These are phyloP conservation scores for Lactifluus pinguis DNA, from an alignment of 768 basidiomycete genomes.

Conservation along the genomic window DNA sequence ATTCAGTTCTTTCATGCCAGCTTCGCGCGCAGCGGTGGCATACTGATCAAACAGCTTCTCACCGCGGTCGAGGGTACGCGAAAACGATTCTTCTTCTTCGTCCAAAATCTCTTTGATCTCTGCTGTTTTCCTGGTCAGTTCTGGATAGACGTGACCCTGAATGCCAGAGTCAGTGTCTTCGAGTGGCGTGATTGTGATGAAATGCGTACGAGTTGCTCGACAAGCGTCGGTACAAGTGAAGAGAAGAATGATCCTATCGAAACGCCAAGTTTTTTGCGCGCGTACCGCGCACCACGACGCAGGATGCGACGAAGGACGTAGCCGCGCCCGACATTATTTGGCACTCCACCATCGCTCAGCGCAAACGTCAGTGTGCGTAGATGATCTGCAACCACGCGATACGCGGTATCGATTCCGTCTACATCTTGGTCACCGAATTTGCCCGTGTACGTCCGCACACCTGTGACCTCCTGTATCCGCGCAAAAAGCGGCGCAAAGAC, in stretches of 20 bases:
- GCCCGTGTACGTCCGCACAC: conserved; percentile 79
- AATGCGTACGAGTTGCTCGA: conserved; percentile 70
- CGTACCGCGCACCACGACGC: conserved; percentile 89
- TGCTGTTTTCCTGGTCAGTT: conserved; percentile 70
- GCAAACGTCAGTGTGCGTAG: conserved; percentile 93
- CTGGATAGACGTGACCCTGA: conserved; percentile 85
- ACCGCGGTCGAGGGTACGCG: conserved; percentile 92
- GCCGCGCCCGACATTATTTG: conserved; percentile 92
- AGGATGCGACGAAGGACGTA: conserved; percentile 95
- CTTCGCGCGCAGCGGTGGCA: conserved; percentile 54
- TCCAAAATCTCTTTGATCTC: conserved; percentile 93
- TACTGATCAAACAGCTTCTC: conserved; percentile 94
- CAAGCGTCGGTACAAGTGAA: conserved; percentile 78
- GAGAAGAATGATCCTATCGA: conserved; percentile 95
- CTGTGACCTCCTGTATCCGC: conserved; percentile 81
- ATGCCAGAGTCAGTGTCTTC: conserved; percentile 1
- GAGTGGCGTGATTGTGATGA: not conserved
- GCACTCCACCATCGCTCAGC: conserved; percentile 91
- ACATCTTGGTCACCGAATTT: conserved; percentile 91
- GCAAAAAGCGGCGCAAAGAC: conserved; percentile 84
- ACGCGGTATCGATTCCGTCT: conserved; percentile 96
- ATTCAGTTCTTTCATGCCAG: conserved; percentile 55
- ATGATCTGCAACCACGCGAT: conserved; percentile 95
- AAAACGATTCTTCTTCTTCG: conserved; percentile 97
- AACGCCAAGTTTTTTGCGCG: conserved; percentile 88